Conservation (phyloP, 768 basidiomycete genomes). For the Kwoniella botswanensis region DNA sequence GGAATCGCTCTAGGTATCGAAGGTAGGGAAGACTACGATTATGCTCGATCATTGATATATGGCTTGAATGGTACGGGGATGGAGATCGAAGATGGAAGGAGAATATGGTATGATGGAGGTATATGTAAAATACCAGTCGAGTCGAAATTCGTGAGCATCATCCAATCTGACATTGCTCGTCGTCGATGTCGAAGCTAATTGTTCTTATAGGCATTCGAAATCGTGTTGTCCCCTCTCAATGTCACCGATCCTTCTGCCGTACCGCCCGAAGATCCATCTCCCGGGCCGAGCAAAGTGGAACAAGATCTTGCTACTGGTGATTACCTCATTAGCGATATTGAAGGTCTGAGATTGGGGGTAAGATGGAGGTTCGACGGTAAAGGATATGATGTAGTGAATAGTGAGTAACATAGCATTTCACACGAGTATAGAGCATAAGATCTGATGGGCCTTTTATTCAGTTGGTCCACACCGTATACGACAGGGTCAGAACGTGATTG, state of each 20-base stretch:
- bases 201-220: conserved; percentile 72
- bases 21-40: conserved; percentile 76
- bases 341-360: conserved; percentile 77
- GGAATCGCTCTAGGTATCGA: conserved; percentile 74
- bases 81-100: conserved; percentile 30
- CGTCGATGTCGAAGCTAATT: not conserved
- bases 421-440: not conserved
- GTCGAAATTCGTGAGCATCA: conserved; percentile 42
- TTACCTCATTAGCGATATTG: conserved; percentile 74
- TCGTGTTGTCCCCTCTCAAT: conserved; percentile 68
- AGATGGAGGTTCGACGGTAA: conserved; percentile 78
- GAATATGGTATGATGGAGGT: conserved; percentile 41
- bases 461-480: conserved; percentile 82
- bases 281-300: conserved; percentile 69
- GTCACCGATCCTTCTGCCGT: conserved; percentile 61
- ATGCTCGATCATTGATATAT: conserved; percentile 71
- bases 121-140: conserved; percentile 33
- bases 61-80: conserved; percentile 53
- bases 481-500: conserved; percentile 78
- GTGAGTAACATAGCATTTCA: conserved; percentile 59
- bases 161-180: not conserved
- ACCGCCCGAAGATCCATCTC: conserved; percentile 70
- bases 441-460: conserved; percentile 51
- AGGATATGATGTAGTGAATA: conserved; percentile 83
- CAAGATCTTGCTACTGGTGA: conserved; percentile 66